phyloP scores from a whole-genome alignment of 1,139 yeast species.

The Dujonia santamariae region DNA sequence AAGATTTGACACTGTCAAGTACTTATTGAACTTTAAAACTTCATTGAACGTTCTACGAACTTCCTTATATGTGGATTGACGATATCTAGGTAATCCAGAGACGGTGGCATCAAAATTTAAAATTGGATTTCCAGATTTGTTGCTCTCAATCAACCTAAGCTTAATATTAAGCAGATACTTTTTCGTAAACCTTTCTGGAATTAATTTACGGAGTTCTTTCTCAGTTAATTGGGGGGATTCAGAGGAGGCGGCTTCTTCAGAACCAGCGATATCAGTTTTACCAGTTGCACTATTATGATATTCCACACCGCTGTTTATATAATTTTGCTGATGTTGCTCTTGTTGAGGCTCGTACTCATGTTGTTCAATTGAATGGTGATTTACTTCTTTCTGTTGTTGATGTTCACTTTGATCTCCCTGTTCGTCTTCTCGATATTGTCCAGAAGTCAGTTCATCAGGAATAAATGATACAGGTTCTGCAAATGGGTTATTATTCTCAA shows the following conservation, averaged over 20 bases:
- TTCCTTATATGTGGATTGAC: constrained; percentile 69
- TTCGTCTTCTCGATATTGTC: background rate
- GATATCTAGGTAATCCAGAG: constrained; percentile 64
- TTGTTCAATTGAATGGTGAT: background rate
- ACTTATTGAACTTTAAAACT: constrained; percentile 71
- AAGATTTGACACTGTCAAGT: constrained; percentile 73
- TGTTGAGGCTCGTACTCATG: background rate
- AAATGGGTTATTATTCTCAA: constrained; percentile 65
- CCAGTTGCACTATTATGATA: too few species aligned
- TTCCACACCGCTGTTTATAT: too few species aligned
- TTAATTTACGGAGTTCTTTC: constrained; percentile 38
- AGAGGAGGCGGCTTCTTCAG: background rate
- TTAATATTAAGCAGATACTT: constrained; percentile 30
- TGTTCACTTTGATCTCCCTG: constrained; percentile 3
- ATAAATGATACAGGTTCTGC: constrained; percentile 29
- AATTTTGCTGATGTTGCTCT: background rate
- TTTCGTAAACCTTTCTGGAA: constrained; percentile 50
- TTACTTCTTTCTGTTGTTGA: background rate
- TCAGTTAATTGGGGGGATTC: constrained; percentile 26
- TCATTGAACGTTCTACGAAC: constrained; percentile 82
- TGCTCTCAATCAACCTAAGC: constrained; percentile 34
- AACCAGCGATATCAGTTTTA: background rate
- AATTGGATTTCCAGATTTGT: constrained; percentile 45
- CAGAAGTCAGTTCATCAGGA: constrained; percentile 5
- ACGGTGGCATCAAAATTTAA: constrained; percentile 39